Base-by-base conservation (phyloP, 441 rosid species). In the Daphne laureola region DNA sequence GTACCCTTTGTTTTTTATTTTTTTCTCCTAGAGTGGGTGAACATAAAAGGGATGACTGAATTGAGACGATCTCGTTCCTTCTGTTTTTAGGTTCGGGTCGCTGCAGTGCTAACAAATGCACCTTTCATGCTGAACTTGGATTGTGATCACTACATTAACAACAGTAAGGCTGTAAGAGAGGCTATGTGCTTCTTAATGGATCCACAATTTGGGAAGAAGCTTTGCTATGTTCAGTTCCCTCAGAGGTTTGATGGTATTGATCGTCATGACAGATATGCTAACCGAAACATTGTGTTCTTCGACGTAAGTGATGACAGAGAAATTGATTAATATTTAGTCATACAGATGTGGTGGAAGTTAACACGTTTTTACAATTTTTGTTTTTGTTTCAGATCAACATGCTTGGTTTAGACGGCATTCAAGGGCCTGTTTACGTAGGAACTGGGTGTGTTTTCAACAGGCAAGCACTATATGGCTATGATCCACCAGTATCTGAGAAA, bases 121-220 rank as follows among this genome's bases (percentile, higher is more conserved):
- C 95, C 98, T 35, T 90, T 78, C 55, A 78, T 90, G 73, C 64
- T 90, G 72, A 90, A 90, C 62, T 62, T 90, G 59, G 98, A 90
- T 68, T 90, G 98, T 68, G 98, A 90, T 47, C 98, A 87, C 55
- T 90, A 85, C 68, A 59, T 90, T 61, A 87, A 87, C 76, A 85
- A 87, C 68, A 81, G 96, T 70, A 87, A 84, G 73, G 87, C 92
- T 48, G 54, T 77, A 14, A 81, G 95, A 54, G 98, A 90, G 72
- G 88, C 98, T 17, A 90, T 90, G 98, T 90, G 98, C 75, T 90
- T 90, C 50, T 65, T 87, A 52, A 87, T 90, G 98, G 98, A 90
- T 64, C 98, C 96, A 8, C 87, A 80, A 57, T 77, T 87, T 4
- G 92, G 98, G 35, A 91, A 81, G 64, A 86, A 83, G 79, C 77